Evolutionary conservation across 805 yeast species (phyloP).

Genomic region (Cephaloascus albidus): DNA sequence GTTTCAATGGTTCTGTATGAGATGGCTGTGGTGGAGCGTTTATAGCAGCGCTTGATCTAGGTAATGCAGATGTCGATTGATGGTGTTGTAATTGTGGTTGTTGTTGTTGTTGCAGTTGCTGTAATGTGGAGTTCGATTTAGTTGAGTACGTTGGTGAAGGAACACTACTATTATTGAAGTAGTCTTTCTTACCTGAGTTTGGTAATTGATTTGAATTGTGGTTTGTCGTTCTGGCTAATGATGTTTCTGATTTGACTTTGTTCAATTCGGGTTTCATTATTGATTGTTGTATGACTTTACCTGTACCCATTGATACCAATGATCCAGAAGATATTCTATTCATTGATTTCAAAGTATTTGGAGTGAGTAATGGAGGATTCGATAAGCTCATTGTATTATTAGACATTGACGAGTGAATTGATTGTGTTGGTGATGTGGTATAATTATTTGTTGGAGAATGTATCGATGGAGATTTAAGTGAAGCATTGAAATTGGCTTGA

Average conservation of each 20-base stretch:
- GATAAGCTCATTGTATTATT: conserved; percentile 7
- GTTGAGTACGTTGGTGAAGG: background rate
- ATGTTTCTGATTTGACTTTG: conserved; percentile 5
- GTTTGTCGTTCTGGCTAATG: background rate
- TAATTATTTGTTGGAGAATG: background rate
- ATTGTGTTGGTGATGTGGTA: conserved; percentile 1
- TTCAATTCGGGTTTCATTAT: conserved; percentile 10
- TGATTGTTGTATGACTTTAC: conserved; percentile 23
- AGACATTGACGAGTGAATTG: background rate
- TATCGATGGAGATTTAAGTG: conserved; percentile 1
- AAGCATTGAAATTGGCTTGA: conserved; percentile 16
- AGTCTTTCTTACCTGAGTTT: conserved; percentile 4
- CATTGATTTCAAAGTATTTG: background rate
- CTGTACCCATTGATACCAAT: conserved; percentile 30
- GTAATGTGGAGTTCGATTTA: conserved; percentile 8
- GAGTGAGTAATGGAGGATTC: conserved; percentile 10
- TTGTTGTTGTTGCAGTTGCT: conserved; percentile 18
- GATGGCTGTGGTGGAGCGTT: conserved; percentile 3
- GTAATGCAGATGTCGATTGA: conserved; percentile 3
- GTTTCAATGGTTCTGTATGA: conserved; percentile 62
- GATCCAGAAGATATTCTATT: conserved; percentile 28
- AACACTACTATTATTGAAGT: conserved; percentile 1
- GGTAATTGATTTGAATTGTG: background rate
- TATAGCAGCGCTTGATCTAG: background rate
- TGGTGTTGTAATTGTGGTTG: conserved; percentile 6